These are phyloP conservation scores for Fraxinus xanthoxyloides DNA, from an alignment of 305 asterid species.

Conservation along the genomic window DNA sequence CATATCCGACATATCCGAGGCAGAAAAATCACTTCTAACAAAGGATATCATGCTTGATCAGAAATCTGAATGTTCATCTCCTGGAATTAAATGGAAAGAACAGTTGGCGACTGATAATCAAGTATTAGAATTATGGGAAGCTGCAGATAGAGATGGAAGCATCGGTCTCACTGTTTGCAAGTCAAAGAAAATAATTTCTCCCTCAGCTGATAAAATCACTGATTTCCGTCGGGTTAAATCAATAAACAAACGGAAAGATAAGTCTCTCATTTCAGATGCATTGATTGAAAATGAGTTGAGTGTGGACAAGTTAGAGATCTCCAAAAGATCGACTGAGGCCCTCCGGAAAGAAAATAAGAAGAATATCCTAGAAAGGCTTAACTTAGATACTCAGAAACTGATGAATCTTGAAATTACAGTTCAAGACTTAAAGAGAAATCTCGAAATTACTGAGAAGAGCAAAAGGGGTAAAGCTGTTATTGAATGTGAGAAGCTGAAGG, in stretches of 20 bases:
- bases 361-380: slow-evolving; percentile 76
- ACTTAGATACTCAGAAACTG: slow-evolving; percentile 81
- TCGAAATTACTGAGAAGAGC: slow-evolving; percentile 63
- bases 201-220: slow-evolving; percentile 25
- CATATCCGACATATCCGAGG: slow-evolving; percentile 63
- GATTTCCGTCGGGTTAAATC: slow-evolving; percentile 45
- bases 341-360: slow-evolving; percentile 61
- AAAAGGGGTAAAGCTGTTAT: slow-evolving; percentile 76
- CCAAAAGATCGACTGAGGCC: slow-evolving; percentile 56
- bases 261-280: slow-evolving; percentile 33
- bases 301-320: slow-evolving; percentile 59
- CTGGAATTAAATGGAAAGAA: slow-evolving; percentile 55
- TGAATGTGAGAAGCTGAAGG: slow-evolving; percentile 71
- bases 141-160: slow-evolving; percentile 37
- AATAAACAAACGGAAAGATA: slow-evolving; percentile 46
- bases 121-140: slow-evolving; percentile 47
- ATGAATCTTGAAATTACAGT: slow-evolving; percentile 86
- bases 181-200: slow-evolving; percentile 30
- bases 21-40: slow-evolving; percentile 57
- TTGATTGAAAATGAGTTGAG: slow-evolving; percentile 40
- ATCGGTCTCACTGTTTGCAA: slow-evolving; percentile 36
- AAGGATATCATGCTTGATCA: slow-evolving; percentile 96
- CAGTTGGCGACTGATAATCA: slow-evolving; percentile 41
- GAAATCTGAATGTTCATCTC: slow-evolving; percentile 67
- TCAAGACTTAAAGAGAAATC: slow-evolving; percentile 74